These are phyloP conservation scores for Colletotrichum filicis DNA, from an alignment of 2,329 filamentous ascomycete species.

Conservation along the genomic window DNA sequence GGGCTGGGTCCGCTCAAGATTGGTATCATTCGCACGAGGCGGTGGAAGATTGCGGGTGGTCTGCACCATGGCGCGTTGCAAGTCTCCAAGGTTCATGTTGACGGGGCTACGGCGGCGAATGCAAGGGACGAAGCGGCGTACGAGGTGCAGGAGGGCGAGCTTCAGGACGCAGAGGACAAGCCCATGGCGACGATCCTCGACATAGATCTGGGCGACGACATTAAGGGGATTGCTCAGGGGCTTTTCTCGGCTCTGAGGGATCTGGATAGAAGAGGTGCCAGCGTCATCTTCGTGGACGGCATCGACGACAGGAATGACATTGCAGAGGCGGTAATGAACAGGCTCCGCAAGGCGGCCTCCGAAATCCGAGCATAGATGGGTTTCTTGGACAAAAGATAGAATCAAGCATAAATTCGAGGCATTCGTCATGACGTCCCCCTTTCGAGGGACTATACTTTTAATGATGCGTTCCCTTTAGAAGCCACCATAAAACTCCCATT, in stretches of 20 bases:
- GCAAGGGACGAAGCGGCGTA: conserved; percentile 46
- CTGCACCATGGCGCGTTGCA: conserved; percentile 47
- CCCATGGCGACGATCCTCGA: conserved; percentile 67
- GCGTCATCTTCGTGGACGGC: conserved; percentile 91
- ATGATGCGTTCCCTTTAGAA: conserved; percentile 35
- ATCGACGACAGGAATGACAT: conserved; percentile 83
- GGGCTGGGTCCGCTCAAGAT: conserved; percentile 45
- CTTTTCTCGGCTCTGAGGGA: conserved; percentile 89
- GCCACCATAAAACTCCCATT: conserved; percentile 36
- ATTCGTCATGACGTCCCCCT: conserved; percentile 33
- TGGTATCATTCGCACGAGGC: conserved; percentile 66
- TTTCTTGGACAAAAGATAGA: conserved; percentile 12
- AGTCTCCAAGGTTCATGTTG: conserved; percentile 42
- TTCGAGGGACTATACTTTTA: conserved; percentile 31
- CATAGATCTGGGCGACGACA: conserved; percentile 77
- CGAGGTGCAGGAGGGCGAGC: conserved; percentile 53
- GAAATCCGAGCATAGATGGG: conserved; percentile 62
- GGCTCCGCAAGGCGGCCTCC: conserved; percentile 80
- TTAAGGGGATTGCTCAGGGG: conserved; percentile 81
- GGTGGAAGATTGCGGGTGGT: conserved; percentile 60
- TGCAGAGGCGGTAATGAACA: conserved; percentile 88
- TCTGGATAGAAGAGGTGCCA: conserved; percentile 81
- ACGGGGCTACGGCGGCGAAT: conserved; percentile 36
- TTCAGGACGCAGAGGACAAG: conserved; percentile 47
- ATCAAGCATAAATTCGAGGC: conserved; percentile 35